Base-by-base conservation (phyloP, 1,284 basidiomycete species). In the Cryptococcus neoformans region DNA sequence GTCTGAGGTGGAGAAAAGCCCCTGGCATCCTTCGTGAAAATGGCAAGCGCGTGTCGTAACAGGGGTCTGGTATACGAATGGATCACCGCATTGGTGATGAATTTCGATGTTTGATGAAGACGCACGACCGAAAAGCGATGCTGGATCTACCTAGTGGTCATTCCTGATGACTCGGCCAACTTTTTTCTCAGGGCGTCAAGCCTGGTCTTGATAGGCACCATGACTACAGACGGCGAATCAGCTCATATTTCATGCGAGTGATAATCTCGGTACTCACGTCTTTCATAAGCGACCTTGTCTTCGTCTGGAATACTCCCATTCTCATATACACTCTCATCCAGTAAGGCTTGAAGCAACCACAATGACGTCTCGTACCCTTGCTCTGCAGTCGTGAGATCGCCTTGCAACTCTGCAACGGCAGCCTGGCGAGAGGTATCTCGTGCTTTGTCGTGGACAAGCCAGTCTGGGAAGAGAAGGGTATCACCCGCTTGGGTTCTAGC, bases 281-380 rank as follows among this genome's bases (percentile, higher is more conserved):
- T 90, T 47, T 87, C 84, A 55, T 94, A 89, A 3, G 87, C 89
- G 34, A 82, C 81, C 39, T 86, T 82, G 72, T 95, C 92, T 65
- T 92, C 90, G 47, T 91, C 89, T 80, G 86, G 83, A 72, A 90
- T 89, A 1, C 87, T 85, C 62, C 89, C 90, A 11, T 85, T 88
- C 4, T 84, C 86, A 69, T 93, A 89, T 65, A 97, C 81, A 3
- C 89, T 82, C 60, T 94, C 90, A 72, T 99, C 95, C 68, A 95
- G 86, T 5, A 98, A 81, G 0, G 92, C 89, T 63, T 90, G 89
- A 34, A 99, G 80, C 72, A 94, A 89, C 88, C 91, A 95, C 16
- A 96, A 77, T 0, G 92, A 92, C 61, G 92, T 92, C 72, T 97
- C 94, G 78, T 99, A 99, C 40, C 94, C 82, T 69, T 89, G 87